These are phyloP conservation scores for Globisporangium parvum DNA, from an alignment of 352 stramenopile species.

Conservation along the genomic window DNA sequence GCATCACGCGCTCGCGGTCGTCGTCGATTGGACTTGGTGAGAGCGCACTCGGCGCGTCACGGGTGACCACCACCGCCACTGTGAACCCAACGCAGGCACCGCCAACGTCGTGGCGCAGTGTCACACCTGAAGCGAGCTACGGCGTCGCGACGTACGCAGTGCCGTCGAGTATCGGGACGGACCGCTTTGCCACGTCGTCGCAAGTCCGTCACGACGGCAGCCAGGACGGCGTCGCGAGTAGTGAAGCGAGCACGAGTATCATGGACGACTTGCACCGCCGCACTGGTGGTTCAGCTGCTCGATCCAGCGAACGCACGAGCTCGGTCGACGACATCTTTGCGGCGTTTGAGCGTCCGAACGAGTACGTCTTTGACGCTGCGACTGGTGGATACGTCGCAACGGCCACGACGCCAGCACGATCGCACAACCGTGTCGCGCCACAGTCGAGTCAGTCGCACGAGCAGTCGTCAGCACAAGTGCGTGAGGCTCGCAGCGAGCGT, in stretches of 20 bases:
- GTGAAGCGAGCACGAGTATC: conserved; percentile 22
- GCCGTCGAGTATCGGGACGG: conserved; percentile 19
- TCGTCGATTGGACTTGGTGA: conserved; percentile 14
- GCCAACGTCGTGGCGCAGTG: conserved; percentile 24
- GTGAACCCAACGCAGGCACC: no score
- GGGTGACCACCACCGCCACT: no score
- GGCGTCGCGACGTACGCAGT: conserved; percentile 37
- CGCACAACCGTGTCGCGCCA: neutral
- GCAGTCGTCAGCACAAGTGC: no score
- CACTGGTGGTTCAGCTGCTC: neutral
- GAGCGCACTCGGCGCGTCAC: conserved; percentile 1
- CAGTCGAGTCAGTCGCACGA: neutral
- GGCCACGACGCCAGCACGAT: neutral
- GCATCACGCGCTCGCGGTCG: conserved; percentile 1
- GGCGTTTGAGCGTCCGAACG: conserved; percentile 66
- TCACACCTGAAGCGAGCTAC: conserved; percentile 19
- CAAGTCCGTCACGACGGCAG: neutral
- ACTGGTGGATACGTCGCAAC: conserved; percentile 52
- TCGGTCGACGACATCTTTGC: conserved; percentile 74
- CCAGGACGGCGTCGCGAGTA: neutral
- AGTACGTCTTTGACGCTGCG: conserved; percentile 65
- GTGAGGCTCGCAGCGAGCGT: no score
- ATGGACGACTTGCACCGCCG: conserved; percentile 48
- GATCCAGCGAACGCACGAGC: conserved; percentile 8
- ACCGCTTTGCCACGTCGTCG: conserved; percentile 7